Base-by-base conservation (phyloP, 2,329 filamentous ascomycete species). In the Pseudocercospora musae region DNA sequence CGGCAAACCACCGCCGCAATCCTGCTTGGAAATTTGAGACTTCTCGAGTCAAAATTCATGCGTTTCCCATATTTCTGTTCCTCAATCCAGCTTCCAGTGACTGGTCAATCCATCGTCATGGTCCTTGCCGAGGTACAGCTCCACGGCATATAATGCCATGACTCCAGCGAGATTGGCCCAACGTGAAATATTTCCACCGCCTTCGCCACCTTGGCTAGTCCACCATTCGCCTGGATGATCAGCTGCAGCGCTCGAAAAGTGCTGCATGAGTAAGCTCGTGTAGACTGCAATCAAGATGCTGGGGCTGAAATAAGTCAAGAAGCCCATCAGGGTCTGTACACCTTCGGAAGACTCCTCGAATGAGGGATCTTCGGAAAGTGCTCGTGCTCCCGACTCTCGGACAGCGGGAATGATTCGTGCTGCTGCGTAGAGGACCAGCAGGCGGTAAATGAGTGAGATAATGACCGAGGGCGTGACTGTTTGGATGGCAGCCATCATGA, bases 261-360 rank as follows among this genome's bases (percentile, higher is more conserved):
- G 95, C 76, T 98, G 95, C 80, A 98, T 89, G 33, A 99, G 80
- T 56, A 99, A 79, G 77, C 93, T 97, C 1, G 95, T 99, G 77
- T 99, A 99, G 29, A 98, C 93, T 3, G 95, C 90, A 64, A 99
- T 94, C 59, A 99, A 83, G 60, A 98, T 96, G 23, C 91, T 96
- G 0, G 95, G 94, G 18, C 91, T 95, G 78, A 97, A 98, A 87
- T 93, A 97, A 70, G 89, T 95, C 44, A 98, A 80, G 66, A 97
- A 86, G 0, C 89, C 91, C 15, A 98, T 80, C 5, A 96, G 80
- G 69, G 88, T 89, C 69, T 88, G 91, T 21, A 92, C 91, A 11
- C 87, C 86, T 57, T 71, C 70, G 18, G 64, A 59, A 20, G 60
- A 68, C 66, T 98, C 94, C 62, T 96, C 92, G 44, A 96, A 83